phyloP scores from a whole-genome alignment of 2,329 filamentous ascomycete genomes.

The Alternaria incomplexa region DNA sequence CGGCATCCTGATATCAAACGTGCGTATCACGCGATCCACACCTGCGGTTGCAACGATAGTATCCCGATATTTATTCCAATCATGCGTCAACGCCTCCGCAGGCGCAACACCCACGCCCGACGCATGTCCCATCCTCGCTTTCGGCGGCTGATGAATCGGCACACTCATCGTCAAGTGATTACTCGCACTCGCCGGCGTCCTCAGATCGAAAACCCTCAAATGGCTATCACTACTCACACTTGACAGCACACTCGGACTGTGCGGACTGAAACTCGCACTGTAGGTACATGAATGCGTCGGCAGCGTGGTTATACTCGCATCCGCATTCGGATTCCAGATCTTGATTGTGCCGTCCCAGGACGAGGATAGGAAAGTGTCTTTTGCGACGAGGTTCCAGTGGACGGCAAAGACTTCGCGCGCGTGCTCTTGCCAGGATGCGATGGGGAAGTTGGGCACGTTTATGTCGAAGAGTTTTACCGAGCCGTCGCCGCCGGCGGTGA shows the following conservation, averaged over 20 bases:
- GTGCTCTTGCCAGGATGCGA: slow-evolving; percentile 93
- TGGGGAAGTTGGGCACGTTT: slow-evolving; percentile 78
- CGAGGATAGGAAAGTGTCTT: slow-evolving; percentile 87
- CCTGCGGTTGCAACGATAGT: slow-evolving; percentile 85
- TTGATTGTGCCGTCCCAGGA: slow-evolving; percentile 98
- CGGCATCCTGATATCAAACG: slow-evolving; percentile 86
- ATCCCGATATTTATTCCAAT: slow-evolving; percentile 98
- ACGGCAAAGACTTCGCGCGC: slow-evolving; percentile 92
- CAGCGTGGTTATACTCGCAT: slow-evolving; percentile 78
- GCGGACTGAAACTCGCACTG: slow-evolving; percentile 86
- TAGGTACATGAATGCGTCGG: slow-evolving; percentile 95
- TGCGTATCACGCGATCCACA: slow-evolving; percentile 85
- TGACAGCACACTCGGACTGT: slow-evolving; percentile 83
- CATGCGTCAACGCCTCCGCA: slow-evolving; percentile 87
- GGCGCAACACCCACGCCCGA: slow-evolving; percentile 61
- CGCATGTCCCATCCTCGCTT: slow-evolving; percentile 54
- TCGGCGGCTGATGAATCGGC: slow-evolving; percentile 76
- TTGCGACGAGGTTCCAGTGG: slow-evolving; percentile 88
- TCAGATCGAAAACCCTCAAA: slow-evolving; percentile 88
- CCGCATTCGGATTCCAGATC: slow-evolving; percentile 85
- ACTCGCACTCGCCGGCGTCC: slow-evolving; percentile 81
- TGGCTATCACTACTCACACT: slow-evolving; percentile 89
- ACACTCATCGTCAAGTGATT: slow-evolving; percentile 87
- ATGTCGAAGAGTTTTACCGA: slow-evolving; percentile 94
- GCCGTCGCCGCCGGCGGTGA: slow-evolving; percentile 89